A percentile compares a stretch with the other conserved stretches of the same genome.
phyloP scores from a whole-genome alignment of 2,329 filamentous ascomycete genomes.

The Scopulariopsis brevicaulis region DNA sequence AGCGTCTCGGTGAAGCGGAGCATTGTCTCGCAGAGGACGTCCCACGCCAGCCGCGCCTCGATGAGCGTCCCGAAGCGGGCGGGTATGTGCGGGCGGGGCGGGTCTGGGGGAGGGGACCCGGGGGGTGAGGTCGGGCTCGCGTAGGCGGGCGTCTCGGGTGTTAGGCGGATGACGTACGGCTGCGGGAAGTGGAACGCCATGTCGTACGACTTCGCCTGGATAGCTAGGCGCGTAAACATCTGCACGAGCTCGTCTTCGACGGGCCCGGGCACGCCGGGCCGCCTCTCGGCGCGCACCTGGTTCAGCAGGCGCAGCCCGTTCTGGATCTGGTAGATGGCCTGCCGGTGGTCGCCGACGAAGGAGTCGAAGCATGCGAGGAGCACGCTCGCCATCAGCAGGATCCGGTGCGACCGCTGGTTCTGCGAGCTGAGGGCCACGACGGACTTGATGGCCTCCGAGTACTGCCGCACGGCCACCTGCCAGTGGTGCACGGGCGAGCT shows the following conservation, averaged over 20 bases:
- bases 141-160: slow-evolving; percentile 10
- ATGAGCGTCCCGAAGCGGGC: slow-evolving; percentile 9
- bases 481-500: slow-evolving; percentile 36
- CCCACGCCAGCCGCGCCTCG: slow-evolving; percentile 45
- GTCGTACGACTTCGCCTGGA: slow-evolving; percentile 57
- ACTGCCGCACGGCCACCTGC: slow-evolving; percentile 48
- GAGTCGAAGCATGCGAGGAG: slow-evolving; percentile 59
- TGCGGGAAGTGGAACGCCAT: slow-evolving; percentile 58
- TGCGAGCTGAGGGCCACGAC: slow-evolving; percentile 31
- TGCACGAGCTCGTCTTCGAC: slow-evolving; percentile 48
- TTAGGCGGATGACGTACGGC: slow-evolving; percentile 45
- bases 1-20: slow-evolving; percentile 48
- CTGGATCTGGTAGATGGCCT: slow-evolving; percentile 51
- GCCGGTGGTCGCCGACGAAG: slow-evolving; percentile 51
- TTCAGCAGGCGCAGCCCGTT: slow-evolving; percentile 43
- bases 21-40: slow-evolving; percentile 42
- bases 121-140: slow-evolving; percentile 20
- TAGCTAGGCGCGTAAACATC: slow-evolving; percentile 52
- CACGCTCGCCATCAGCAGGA: slow-evolving; percentile 51
- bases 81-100: background rate
- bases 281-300: slow-evolving; percentile 33
- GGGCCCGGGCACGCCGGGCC: slow-evolving; percentile 20
- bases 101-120: slow-evolving; percentile 25
- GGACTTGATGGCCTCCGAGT: slow-evolving; percentile 42
- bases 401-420: slow-evolving; percentile 34